Evolutionary conservation across 73 alveolate genomes (phyloP), one percentile per base, ranked within the genome.

Genomic region (Tetrahymena thermophila): DNA sequence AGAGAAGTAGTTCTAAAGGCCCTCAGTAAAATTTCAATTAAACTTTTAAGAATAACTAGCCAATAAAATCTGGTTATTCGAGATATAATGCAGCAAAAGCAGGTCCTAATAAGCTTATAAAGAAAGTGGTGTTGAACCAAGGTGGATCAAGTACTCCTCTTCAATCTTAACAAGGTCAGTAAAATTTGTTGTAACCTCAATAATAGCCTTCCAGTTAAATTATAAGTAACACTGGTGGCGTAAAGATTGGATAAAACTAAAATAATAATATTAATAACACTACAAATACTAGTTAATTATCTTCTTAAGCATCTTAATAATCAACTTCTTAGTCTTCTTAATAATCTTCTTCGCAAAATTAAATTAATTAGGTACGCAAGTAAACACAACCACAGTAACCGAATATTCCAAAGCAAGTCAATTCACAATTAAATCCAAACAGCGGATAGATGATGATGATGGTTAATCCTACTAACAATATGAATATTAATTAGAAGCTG

Each of bases 61-160:
- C 89, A 0, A 71, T 71, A 19, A 71, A 71, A 71, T 71, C 89
- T 28, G 89, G 89, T 42, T 71, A 71, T 25, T 71, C 89, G 0
- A 71, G 89, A 71, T 71, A 71, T 71, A 71, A 71, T 71, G 89
- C 89, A 71, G 89, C 89, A 71, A 71, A 71, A 34, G 89, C 89
- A 17, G 89, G 89, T 71, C 89, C 89, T 23, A 71, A 71, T 71
- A 71, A 71, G 23, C 37, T 71, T 19, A 31, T 71, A 28, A 71
- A 71, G 37, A 71, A 71, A 71, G 89, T 71, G 17, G 89, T 71
- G 17, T 71, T 71, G 37, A 71, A 71, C 37, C 37, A 71, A 71
- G 89, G 89, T 71, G 89, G 89, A n/a, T 71, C 89, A n/a, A 71
- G 89, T 8, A 71, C 89, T 71, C 89, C 89, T 71, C 89, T 71